Evolutionary conservation across 257 asterid genomes (phyloP).

Genomic region (Gardenia jasminoides): DNA sequence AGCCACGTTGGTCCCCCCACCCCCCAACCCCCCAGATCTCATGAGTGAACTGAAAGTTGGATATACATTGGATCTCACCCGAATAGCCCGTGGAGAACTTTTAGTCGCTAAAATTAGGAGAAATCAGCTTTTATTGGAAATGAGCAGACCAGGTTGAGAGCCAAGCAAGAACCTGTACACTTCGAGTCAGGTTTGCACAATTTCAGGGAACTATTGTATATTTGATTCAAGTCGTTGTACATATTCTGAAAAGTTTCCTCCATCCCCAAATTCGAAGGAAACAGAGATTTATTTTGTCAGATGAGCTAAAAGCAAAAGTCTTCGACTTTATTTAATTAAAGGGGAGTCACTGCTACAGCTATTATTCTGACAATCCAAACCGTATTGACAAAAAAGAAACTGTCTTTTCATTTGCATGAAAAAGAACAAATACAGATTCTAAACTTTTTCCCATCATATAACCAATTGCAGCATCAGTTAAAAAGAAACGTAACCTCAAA

Average conservation of each 20-base stretch:
- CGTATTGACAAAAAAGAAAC: background rate
- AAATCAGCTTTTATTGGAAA: background rate
- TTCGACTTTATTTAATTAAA: background rate
- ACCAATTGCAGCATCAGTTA: background rate
- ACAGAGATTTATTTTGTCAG: background rate
- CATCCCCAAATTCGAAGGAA: background rate
- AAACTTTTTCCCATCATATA: too few species aligned
- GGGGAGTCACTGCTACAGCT: background rate
- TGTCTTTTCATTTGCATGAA: background rate
- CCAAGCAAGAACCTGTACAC: background rate
- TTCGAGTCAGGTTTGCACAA: background rate
- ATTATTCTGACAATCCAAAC: background rate
- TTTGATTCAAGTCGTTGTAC: too few species aligned
- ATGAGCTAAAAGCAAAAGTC: background rate
- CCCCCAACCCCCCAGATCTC: too few species aligned
- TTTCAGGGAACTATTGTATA: too few species aligned
- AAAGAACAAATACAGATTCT: too few species aligned
- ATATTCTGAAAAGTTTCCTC: background rate
- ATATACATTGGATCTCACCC: too few species aligned
- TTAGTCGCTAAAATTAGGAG: background rate
- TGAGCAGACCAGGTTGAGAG: background rate
- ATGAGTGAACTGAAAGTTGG: too few species aligned
- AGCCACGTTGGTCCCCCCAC: too few species aligned
- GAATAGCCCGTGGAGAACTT: background rate
- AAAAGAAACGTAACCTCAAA: background rate